phyloP scores from a whole-genome alignment of 2,329 filamentous ascomycete genomes.

The Botrytis elliptica region DNA sequence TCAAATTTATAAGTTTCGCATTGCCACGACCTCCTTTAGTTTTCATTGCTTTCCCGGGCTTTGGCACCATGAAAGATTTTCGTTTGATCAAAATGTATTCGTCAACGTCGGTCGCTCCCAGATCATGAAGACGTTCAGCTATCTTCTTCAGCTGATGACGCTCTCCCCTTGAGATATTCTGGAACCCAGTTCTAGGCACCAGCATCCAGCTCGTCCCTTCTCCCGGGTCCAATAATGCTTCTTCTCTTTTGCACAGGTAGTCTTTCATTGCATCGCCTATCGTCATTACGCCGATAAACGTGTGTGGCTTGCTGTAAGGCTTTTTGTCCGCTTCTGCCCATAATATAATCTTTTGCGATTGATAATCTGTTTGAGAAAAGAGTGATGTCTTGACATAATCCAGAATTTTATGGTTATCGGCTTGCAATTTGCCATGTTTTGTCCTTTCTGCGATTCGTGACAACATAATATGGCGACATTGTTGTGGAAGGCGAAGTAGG shows the following conservation, averaged over 20 bases:
- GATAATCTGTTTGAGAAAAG: not conserved
- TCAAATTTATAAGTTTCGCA: slow-evolving; percentile 1
- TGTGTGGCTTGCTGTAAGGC: not conserved
- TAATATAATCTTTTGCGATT: not conserved
- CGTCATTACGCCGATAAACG: not conserved
- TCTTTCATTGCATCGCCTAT: not conserved
- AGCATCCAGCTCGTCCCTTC: slow-evolving; percentile 10
- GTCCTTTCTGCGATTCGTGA: not conserved
- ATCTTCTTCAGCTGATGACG: not conserved
- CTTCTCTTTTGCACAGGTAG: not conserved
- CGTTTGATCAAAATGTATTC: slow-evolving; percentile 13
- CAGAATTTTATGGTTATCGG: slow-evolving; percentile 6
- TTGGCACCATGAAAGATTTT: slow-evolving; percentile 10
- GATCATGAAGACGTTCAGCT: not conserved
- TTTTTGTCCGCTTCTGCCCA: not conserved
- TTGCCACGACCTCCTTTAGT: not conserved
- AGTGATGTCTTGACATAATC: not conserved
- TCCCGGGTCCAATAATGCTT: not conserved
- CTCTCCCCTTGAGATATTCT: not conserved
- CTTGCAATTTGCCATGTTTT: not conserved
- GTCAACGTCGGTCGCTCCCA: not conserved
- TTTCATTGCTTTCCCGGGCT: not conserved
- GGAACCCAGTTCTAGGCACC: not conserved
- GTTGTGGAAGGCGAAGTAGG: not conserved
- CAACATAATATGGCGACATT: slow-evolving; percentile 7